phyloP scores from a whole-genome alignment of 2,329 filamentous ascomycete genomes.

The Pseudocercospora pini-densiflorae region DNA sequence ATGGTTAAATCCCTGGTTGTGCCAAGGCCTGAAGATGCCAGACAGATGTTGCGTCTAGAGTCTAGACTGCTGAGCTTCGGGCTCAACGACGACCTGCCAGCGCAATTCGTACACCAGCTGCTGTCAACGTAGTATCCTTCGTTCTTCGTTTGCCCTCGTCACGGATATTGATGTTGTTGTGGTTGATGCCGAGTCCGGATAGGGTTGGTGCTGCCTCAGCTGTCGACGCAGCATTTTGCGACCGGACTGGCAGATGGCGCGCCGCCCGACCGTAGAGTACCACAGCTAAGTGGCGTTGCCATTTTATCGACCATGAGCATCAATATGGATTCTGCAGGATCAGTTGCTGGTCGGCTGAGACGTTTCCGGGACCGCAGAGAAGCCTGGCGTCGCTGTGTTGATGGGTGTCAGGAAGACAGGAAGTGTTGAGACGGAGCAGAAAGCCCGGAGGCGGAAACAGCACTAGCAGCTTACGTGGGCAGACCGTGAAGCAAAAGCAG shows the following conservation, averaged over 20 bases:
- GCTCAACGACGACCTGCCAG: not conserved
- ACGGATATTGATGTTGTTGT: not conserved
- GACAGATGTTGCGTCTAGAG: not conserved
- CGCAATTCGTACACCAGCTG: not conserved
- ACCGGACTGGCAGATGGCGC: not conserved
- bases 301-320: not conserved
- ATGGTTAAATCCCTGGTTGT: not conserved
- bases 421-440: not conserved
- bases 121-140: not conserved
- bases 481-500: not conserved
- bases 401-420: not conserved
- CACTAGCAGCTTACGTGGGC: not conserved
- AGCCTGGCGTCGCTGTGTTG: not conserved
- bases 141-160: not conserved
- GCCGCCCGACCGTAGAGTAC: not conserved
- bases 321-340: not conserved
- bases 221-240: constrained; percentile 7
- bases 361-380: not conserved
- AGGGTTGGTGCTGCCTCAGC: not conserved
- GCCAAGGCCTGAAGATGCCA: not conserved
- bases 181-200: not conserved
- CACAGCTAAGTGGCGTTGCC: not conserved
- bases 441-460: not conserved
- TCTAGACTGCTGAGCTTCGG: not conserved
- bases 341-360: not conserved